phyloP scores from a whole-genome alignment of 805 yeast species.

The Spathaspora boniae region DNA sequence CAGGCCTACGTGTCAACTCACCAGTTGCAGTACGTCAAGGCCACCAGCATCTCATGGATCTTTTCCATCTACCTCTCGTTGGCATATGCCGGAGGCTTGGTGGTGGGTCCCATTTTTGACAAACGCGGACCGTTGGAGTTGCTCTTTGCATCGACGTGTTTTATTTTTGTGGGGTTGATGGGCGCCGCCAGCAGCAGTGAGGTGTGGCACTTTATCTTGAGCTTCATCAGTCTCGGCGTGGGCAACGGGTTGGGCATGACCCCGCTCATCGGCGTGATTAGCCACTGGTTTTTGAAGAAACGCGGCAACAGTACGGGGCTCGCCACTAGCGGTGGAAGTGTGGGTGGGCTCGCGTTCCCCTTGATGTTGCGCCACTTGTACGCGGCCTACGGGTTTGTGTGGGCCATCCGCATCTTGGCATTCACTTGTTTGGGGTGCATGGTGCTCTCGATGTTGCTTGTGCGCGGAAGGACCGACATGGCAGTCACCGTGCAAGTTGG shows the following conservation, averaged over 20 bases:
- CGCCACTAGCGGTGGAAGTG: constrained; percentile 64
- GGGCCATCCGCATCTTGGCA: constrained; percentile 54
- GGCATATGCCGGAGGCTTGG: constrained; percentile 45
- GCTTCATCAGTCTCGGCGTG: constrained; percentile 53
- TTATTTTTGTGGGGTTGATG: constrained; percentile 48
- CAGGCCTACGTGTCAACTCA: constrained; percentile 56
- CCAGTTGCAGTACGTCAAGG: constrained; percentile 44
- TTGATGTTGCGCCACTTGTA: constrained; percentile 47
- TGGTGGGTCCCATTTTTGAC: constrained; percentile 63
- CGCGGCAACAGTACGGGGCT: constrained; percentile 57
- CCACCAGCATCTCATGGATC: constrained; percentile 59
- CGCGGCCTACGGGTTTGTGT: constrained; percentile 47
- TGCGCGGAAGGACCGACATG: constrained; percentile 23
- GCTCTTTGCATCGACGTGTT: constrained; percentile 38
- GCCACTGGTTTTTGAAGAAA: constrained; percentile 60
- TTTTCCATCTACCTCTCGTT: constrained; percentile 55
- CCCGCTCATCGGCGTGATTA: constrained; percentile 58
- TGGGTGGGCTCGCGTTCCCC: constrained; percentile 65
- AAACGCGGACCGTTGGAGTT: constrained; percentile 51
- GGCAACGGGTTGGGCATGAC: constrained; percentile 61
- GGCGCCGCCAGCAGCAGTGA: constrained; percentile 52
- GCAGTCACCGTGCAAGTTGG: not conserved
- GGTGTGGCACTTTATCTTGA: constrained; percentile 58
- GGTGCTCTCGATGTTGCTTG: constrained; percentile 21
- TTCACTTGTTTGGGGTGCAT: constrained; percentile 26